Percentiles rank a stretch among this genome's conserved stretches.
These are phyloP conservation scores for Lactarius trivialis DNA, from an alignment of 768 basidiomycete species.

Conservation along the genomic window DNA sequence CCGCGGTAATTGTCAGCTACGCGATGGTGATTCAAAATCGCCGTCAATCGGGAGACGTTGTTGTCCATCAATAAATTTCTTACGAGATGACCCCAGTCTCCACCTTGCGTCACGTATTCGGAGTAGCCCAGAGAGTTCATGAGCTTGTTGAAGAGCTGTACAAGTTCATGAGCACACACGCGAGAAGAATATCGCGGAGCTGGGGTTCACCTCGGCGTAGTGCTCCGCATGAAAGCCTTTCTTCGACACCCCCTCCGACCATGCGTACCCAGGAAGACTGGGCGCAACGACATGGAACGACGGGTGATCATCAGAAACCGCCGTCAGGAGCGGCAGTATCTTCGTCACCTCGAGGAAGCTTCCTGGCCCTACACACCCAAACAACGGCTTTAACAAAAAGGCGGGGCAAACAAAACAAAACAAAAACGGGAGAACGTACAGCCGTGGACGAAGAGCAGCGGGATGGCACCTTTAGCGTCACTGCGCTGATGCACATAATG, in stretches of 20 bases:
- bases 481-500: conserved; percentile 33
- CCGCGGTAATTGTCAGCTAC: neutral
- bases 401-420: too few relatives aligned
- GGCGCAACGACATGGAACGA: conserved; percentile 28
- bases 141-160: neutral
- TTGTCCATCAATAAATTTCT: neutral
- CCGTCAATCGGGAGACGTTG: neutral
- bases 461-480: conserved; percentile 24
- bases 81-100: conserved; percentile 29
- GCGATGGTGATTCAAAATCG: neutral
- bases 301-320: conserved; percentile 18
- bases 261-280: conserved; percentile 27
- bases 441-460: conserved; percentile 28
- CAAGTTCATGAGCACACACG: too few relatives aligned
- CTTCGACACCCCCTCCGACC: conserved; percentile 24
- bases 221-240: conserved; percentile 23
- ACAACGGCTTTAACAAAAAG: too few relatives aligned
- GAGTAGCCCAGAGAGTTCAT: conserved; percentile 7
- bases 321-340: conserved; percentile 25
- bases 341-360: conserved; percentile 27
- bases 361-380: conserved; percentile 22
- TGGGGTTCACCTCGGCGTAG: conserved; percentile 27
- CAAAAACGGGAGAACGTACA: conserved; percentile 22
- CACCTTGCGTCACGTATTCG: conserved; percentile 7
- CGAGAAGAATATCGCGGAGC: too few relatives aligned